Percentiles rank a stretch among this genome's conserved stretches.
phyloP scores from a whole-genome alignment of 2,329 filamentous ascomycete species.

The Exophiala mesophila region DNA sequence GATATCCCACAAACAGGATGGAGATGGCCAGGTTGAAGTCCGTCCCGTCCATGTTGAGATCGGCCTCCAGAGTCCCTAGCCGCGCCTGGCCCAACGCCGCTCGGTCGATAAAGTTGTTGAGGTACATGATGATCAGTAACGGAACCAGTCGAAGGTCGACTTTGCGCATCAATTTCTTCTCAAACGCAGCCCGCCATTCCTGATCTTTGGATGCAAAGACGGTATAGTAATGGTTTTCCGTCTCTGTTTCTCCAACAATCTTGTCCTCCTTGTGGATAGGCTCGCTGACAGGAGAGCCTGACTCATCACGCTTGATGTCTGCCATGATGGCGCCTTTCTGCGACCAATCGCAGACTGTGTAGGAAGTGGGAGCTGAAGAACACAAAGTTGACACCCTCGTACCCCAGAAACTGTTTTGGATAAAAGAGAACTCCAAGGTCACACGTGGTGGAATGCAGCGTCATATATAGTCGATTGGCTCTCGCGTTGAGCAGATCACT shows the following conservation, averaged over 20 bases:
- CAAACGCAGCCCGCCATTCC: conserved; percentile 18
- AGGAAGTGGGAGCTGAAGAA: too few species aligned
- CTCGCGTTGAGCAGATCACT: too few species aligned
- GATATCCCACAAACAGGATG: conserved; percentile 72
- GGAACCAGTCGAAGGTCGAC: conserved; percentile 52
- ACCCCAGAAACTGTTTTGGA: too few species aligned
- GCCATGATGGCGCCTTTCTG: neutral
- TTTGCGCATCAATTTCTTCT: conserved; percentile 48
- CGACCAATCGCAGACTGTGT: too few species aligned
- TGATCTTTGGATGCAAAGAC: neutral
- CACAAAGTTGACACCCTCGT: too few species aligned
- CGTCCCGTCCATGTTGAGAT: conserved; percentile 53
- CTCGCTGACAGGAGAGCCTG: neutral
- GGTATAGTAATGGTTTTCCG: neutral
- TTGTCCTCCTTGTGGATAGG: conserved; percentile 36
- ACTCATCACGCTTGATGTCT: neutral
- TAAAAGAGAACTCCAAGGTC: too few species aligned
- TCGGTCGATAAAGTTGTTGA: conserved; percentile 44
- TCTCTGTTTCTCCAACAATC: conserved; percentile 26
- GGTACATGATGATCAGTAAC: conserved; percentile 37
- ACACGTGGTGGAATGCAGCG: too few species aligned
- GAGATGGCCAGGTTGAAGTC: conserved; percentile 56
- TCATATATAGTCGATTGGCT: too few species aligned
- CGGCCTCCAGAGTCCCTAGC: conserved; percentile 47
- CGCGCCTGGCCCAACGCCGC: conserved; percentile 53